Conservation (phyloP, 2,329 filamentous ascomycete species). For the Geosmithia morbida region DNA sequence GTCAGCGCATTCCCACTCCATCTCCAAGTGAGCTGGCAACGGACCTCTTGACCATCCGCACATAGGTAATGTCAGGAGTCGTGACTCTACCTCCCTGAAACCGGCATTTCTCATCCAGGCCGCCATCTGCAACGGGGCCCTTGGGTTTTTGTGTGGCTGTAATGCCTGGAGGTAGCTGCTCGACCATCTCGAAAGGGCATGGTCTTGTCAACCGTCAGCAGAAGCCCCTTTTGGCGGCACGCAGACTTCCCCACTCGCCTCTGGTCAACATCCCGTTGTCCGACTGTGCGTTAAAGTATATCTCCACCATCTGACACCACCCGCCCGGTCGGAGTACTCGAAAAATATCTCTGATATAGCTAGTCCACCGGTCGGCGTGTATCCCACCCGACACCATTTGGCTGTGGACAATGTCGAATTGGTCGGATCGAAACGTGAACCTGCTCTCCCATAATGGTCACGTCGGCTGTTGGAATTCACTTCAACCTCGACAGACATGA, state of each 20-base stretch:
- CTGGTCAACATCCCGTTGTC: constrained; percentile 66
- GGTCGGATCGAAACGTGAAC: constrained; percentile 53
- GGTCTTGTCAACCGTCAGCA: constrained; percentile 22
- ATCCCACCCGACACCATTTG: constrained; percentile 59
- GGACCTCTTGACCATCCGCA: constrained; percentile 56
- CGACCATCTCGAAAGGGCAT: constrained; percentile 56
- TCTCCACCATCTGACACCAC: constrained; percentile 81
- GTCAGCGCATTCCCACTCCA: neutral
- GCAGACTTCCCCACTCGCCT: constrained; percentile 20
- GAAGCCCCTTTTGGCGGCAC: neutral
- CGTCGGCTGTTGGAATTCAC: neutral
- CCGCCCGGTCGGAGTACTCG: constrained; percentile 59
- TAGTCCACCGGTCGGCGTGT: constrained; percentile 54
- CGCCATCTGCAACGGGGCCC: constrained; percentile 46
- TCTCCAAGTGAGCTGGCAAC: constrained; percentile 7
- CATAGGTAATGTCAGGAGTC: constrained; percentile 52
- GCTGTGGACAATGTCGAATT: constrained; percentile 78
- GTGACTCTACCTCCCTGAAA: constrained; percentile 52
- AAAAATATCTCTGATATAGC: constrained; percentile 64
- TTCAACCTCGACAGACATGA: neutral
- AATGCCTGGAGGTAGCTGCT: constrained; percentile 46
- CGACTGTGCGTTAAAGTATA: constrained; percentile 75
- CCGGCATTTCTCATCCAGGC: constrained; percentile 45
- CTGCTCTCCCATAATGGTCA: constrained; percentile 13
- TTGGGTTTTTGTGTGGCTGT: constrained; percentile 50